phyloP scores from a whole-genome alignment of 2,329 filamentous ascomycete species.

The Coniochaeta prunicola region DNA sequence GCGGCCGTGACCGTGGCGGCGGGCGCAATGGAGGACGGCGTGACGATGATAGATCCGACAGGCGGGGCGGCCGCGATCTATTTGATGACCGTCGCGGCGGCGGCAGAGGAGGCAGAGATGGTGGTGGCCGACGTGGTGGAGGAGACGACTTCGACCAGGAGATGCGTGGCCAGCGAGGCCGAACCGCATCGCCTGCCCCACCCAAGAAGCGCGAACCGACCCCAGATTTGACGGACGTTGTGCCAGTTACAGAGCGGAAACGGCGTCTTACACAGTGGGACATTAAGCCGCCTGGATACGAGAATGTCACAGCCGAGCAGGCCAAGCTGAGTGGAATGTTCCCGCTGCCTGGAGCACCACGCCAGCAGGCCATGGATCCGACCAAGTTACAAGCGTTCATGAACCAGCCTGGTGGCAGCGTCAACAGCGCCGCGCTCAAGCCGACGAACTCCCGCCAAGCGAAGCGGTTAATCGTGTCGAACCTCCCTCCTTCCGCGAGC shows the following conservation, averaged over 20 bases:
- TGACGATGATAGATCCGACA: constrained; percentile 51
- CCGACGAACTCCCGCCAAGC: constrained; percentile 90
- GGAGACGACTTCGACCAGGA: constrained; percentile 29
- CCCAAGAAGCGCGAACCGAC: constrained; percentile 92
- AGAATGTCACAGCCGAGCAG: constrained; percentile 96
- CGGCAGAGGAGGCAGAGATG: constrained; percentile 48
- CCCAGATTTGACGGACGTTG: constrained; percentile 81
- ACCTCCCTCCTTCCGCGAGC: constrained; percentile 64
- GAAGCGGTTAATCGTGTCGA: constrained; percentile 84
- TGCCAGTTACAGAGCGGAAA: constrained; percentile 78
- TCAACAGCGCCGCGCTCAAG: constrained; percentile 73
- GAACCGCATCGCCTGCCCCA: constrained; percentile 66
- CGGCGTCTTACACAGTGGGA: constrained; percentile 98
- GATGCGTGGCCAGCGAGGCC: constrained; percentile 46
- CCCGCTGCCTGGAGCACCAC: constrained; percentile 87
- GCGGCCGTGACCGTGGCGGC: constrained; percentile 32
- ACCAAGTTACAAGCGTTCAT: constrained; percentile 92
- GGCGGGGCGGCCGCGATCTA: constrained; percentile 46
- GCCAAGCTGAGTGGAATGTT: constrained; percentile 99
- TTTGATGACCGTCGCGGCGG: constrained; percentile 61
- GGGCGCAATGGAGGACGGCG: constrained; percentile 61
- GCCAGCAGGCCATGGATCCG: constrained; percentile 92
- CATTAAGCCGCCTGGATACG: constrained; percentile 96
- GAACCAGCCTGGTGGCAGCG: constrained; percentile 71
- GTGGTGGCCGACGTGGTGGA: constrained; percentile 42